phyloP scores from a whole-genome alignment of 371 early-diverging fungal species.

The Rhizopus stolonifer region DNA sequence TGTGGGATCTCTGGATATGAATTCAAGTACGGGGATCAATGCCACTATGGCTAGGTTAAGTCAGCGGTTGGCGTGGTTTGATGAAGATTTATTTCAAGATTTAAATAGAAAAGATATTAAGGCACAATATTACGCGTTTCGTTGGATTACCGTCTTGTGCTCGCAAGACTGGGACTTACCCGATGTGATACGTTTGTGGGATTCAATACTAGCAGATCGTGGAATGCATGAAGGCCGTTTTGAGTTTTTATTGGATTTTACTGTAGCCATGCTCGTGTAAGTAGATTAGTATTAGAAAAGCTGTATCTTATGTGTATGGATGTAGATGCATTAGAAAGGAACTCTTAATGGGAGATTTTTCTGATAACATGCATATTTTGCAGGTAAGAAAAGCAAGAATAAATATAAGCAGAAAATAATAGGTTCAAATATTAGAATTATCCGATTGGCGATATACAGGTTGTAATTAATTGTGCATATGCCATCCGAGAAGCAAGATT shows the following conservation, averaged over 20 bases:
- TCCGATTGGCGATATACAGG: slow-evolving; percentile 51
- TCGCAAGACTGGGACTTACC: slow-evolving; percentile 84
- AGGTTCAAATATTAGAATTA: slow-evolving; percentile 34
- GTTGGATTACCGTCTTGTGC: slow-evolving; percentile 84
- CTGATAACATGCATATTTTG: slow-evolving; percentile 63
- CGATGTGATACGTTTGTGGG: slow-evolving; percentile 84
- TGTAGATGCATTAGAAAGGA: slow-evolving; percentile 57
- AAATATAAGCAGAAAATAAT: not conserved
- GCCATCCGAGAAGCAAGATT: slow-evolving; percentile 39
- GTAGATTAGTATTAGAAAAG: slow-evolving; percentile 15
- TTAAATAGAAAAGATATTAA: slow-evolving; percentile 67
- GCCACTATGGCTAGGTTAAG: slow-evolving; percentile 64
- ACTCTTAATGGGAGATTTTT: slow-evolving; percentile 59
- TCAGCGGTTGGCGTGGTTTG: slow-evolving; percentile 53
- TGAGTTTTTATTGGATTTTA: slow-evolving; percentile 76
- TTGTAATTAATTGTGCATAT: slow-evolving; percentile 40
- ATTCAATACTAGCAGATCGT: slow-evolving; percentile 77
- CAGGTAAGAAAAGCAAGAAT: slow-evolving; percentile 38
- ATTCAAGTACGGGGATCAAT: slow-evolving; percentile 63
- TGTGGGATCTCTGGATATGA: slow-evolving; percentile 66
- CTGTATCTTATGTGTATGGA: not conserved
- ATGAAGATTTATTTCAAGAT: slow-evolving; percentile 63
- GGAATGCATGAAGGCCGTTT: slow-evolving; percentile 55
- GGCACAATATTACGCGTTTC: slow-evolving; percentile 79
- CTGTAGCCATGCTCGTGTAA: slow-evolving; percentile 76